Percentiles rank a stretch among this genome's conserved stretches.
phyloP scores from a whole-genome alignment of 1,284 basidiomycete genomes.

The Apiotrichum montevideense region DNA sequence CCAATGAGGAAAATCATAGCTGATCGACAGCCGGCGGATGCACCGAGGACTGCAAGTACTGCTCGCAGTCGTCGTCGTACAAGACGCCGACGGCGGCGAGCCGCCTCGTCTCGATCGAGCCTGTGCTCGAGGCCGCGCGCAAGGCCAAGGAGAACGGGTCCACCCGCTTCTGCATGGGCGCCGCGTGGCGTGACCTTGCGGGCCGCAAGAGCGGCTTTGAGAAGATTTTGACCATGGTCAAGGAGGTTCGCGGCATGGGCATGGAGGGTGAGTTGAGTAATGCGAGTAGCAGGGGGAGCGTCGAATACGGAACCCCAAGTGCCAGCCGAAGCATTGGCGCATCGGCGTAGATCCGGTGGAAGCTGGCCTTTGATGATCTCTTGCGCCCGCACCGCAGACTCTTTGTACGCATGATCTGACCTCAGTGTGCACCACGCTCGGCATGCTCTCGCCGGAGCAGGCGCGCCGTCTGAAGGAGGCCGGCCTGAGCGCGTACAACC shows the following conservation, averaged over 20 bases:
- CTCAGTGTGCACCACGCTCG: slow-evolving; percentile 89
- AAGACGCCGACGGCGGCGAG: slow-evolving; percentile 83
- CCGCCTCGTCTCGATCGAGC: slow-evolving; percentile 81
- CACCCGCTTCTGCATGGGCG: slow-evolving; percentile 98
- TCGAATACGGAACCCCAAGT: too few relatives aligned
- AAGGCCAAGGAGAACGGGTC: slow-evolving; percentile 93
- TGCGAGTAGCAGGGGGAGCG: neutral
- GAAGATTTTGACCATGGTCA: slow-evolving; percentile 87
- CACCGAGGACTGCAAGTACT: slow-evolving; percentile 96
- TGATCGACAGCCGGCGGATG: slow-evolving; percentile 73
- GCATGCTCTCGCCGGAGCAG: slow-evolving; percentile 92
- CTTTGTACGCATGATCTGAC: too few relatives aligned
- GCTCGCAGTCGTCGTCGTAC: slow-evolving; percentile 91
- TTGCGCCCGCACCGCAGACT: too few relatives aligned
- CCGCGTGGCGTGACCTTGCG: slow-evolving; percentile 94
- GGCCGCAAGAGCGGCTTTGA: slow-evolving; percentile 93
- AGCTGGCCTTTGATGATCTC: too few relatives aligned
- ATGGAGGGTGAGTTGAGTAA: slow-evolving; percentile 58
- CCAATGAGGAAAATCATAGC: neutral
- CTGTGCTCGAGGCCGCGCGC: slow-evolving; percentile 81
- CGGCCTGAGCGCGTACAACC: slow-evolving; percentile 91
- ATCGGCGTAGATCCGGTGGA: too few relatives aligned
- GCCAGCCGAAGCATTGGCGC: too few relatives aligned
- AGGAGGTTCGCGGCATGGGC: slow-evolving; percentile 73
- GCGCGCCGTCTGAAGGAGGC: slow-evolving; percentile 90